phyloP scores from a whole-genome alignment of 148 eudicot genomes.

The Heliosperma pusillum region DNA sequence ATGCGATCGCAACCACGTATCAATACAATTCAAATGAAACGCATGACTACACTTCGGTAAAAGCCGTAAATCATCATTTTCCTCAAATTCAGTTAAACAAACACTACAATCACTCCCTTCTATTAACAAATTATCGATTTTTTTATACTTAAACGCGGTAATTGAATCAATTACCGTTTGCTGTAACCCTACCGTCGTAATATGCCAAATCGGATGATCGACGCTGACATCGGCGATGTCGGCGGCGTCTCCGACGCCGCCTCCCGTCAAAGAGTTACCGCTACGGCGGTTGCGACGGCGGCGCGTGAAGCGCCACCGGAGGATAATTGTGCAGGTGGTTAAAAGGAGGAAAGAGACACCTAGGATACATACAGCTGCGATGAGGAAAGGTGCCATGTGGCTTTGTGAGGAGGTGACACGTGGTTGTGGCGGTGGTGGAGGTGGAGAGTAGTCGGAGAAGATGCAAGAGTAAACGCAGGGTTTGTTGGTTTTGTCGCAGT shows the following conservation, averaged over 20 bases:
- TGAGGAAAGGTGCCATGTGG: conserved; percentile 25
- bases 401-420: conserved; percentile 8
- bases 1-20: conserved; percentile 62
- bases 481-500: not conserved
- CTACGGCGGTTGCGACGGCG: conserved; percentile 16
- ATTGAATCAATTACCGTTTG: conserved; percentile 56
- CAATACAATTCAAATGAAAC: conserved; percentile 54
- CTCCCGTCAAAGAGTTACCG: conserved; percentile 1
- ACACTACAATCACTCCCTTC: conserved; percentile 51
- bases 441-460: not conserved
- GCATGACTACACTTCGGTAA: conserved; percentile 74
- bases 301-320: conserved; percentile 20
- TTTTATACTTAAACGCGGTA: conserved; percentile 40
- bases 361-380: conserved; percentile 34
- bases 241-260: conserved; percentile 6
- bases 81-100: conserved; percentile 57
- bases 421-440: conserved; percentile 8
- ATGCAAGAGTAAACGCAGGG: conserved; percentile 1
- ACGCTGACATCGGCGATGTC: not conserved
- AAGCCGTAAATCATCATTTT: conserved; percentile 53
- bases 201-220: conserved; percentile 57
- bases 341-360: conserved; percentile 42
- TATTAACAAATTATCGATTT: conserved; percentile 33
- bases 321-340: conserved; percentile 30
- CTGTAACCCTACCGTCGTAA: conserved; percentile 44